Percentiles rank a stretch among this genome's conserved stretches.
phyloP scores from a whole-genome alignment of 2,329 filamentous ascomycete species.

The Ophiostoma pallidulum region DNA sequence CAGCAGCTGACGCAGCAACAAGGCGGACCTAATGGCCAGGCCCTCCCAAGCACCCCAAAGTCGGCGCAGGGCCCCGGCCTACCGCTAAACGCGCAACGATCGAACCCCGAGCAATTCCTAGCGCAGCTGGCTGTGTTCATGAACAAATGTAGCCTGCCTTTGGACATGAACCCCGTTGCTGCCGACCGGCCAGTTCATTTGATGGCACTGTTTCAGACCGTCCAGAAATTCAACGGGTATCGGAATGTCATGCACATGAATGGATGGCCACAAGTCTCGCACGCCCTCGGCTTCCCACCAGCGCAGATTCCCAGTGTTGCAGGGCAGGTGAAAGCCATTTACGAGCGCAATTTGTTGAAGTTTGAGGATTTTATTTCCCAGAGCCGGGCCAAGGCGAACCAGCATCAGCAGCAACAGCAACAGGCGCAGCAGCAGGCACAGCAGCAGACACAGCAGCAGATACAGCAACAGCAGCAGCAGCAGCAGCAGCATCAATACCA shows the following conservation, averaged over 20 bases:
- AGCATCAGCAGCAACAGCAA: conserved; percentile 29
- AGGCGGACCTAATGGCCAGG: conserved; percentile 45
- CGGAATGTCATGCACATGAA: conserved; percentile 61
- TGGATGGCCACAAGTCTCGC: conserved; percentile 65
- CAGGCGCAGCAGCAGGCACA: conserved; percentile 10
- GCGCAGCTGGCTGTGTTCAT: conserved; percentile 72
- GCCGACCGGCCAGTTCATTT: conserved; percentile 66
- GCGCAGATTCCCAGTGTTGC: conserved; percentile 57
- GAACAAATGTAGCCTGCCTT: conserved; percentile 58
- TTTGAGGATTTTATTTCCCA: conserved; percentile 66
- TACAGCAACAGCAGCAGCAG: conserved; percentile 32
- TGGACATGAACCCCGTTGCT: conserved; percentile 67
- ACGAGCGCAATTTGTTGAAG: conserved; percentile 63
- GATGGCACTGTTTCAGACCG: conserved; percentile 65
- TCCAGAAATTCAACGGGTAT: conserved; percentile 69
- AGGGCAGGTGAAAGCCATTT: conserved; percentile 61
- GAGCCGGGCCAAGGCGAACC: conserved; percentile 42
- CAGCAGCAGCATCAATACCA: conserved; percentile 31
- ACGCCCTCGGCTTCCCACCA: conserved; percentile 50
- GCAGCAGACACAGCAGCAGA: conserved; percentile 23
- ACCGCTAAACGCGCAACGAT: conserved; percentile 21
- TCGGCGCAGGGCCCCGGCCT: conserved; percentile 12
- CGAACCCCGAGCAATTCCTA: conserved; percentile 60
- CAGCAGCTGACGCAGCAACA: conserved; percentile 26
- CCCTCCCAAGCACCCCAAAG: conserved; percentile 32